Conservation (phyloP, 768 basidiomycete genomes). For the Phallus indusiatus region DNA sequence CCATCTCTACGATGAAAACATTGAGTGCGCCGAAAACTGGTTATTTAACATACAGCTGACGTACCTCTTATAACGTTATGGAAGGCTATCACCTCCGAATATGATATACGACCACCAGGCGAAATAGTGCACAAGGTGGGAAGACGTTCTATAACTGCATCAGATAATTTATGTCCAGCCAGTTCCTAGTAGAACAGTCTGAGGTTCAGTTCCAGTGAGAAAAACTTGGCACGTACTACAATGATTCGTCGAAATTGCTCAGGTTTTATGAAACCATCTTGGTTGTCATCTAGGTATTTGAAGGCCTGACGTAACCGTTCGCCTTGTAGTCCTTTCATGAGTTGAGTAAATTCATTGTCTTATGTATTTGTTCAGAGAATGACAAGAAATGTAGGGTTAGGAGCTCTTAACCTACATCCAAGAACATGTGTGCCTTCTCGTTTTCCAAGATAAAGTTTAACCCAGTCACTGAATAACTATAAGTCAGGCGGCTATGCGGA, state of each 20-base stretch:
- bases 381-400: not conserved
- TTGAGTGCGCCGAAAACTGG: not conserved
- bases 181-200: slow-evolving; percentile 55
- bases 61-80: slow-evolving; percentile 89
- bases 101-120: slow-evolving; percentile 85
- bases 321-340: slow-evolving; percentile 98
- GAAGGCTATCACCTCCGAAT: slow-evolving; percentile 94
- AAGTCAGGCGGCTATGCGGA: not conserved
- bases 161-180: slow-evolving; percentile 94
- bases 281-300: slow-evolving; percentile 79
- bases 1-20: slow-evolving; percentile 60
- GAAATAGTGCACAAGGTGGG: slow-evolving; percentile 87
- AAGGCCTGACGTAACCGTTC: slow-evolving; percentile 96
- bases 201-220: not conserved
- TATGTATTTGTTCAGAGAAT: slow-evolving; percentile 3
- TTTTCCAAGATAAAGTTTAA: slow-evolving; percentile 91
- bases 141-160: slow-evolving; percentile 83
- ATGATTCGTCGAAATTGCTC: slow-evolving; percentile 95
- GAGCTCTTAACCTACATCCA: slow-evolving; percentile 54
- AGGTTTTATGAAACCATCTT: slow-evolving; percentile 89
- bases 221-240: slow-evolving; percentile 43
- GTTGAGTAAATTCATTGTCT: slow-evolving; percentile 96
- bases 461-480: slow-evolving; percentile 63
- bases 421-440: slow-evolving; percentile 85
- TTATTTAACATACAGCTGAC: slow-evolving; percentile 17